Percentiles rank a stretch among this genome's conserved stretches.
Conservation (phyloP, 108 stramenopile species). For the Skeletonema menzelii region DNA sequence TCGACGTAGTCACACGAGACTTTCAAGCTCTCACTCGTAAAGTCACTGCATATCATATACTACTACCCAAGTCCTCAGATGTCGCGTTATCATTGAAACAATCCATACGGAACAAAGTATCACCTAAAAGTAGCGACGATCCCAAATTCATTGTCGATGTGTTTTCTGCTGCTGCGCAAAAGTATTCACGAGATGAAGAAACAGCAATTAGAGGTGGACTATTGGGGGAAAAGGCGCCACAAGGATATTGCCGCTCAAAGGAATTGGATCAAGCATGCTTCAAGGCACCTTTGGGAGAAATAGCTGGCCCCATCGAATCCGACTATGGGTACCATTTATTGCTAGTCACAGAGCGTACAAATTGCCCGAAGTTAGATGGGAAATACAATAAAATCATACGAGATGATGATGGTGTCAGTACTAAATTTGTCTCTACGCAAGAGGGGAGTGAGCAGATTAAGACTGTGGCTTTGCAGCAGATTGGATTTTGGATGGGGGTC, state of each 20-base stretch:
- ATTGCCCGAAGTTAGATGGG: slow-evolving; percentile 72
- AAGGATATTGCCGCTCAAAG: slow-evolving; percentile 58
- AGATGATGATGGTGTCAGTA: slow-evolving; percentile 27
- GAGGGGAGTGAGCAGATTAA: slow-evolving; percentile 6
- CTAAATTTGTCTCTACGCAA: not conserved
- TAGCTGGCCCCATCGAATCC: slow-evolving; percentile 61
- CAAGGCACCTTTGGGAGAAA: slow-evolving; percentile 42
- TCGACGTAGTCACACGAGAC: slow-evolving; percentile 47
- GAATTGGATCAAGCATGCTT: slow-evolving; percentile 58
- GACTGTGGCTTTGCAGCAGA: slow-evolving; percentile 41
- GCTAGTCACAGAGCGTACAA: slow-evolving; percentile 64
- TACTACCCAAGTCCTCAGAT: slow-evolving; percentile 52
- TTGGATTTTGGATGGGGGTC: slow-evolving; percentile 49
- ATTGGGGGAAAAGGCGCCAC: slow-evolving; percentile 55
- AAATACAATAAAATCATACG: slow-evolving; percentile 39
- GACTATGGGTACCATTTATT: slow-evolving; percentile 63
- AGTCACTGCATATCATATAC: slow-evolving; percentile 69
- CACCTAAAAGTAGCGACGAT: slow-evolving; percentile 17
- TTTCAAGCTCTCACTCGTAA: slow-evolving; percentile 60
- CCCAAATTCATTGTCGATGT: slow-evolving; percentile 56
- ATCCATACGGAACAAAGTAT: slow-evolving; percentile 47
- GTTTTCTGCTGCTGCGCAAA: slow-evolving; percentile 54
- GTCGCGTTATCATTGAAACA: slow-evolving; percentile 55
- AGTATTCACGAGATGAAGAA: slow-evolving; percentile 57
- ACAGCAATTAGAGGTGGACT: slow-evolving; percentile 57